Percentiles rank a stretch among this genome's conserved stretches.
Conservation (phyloP, 2,329 filamentous ascomycete species). For the Phoma herbarum region DNA sequence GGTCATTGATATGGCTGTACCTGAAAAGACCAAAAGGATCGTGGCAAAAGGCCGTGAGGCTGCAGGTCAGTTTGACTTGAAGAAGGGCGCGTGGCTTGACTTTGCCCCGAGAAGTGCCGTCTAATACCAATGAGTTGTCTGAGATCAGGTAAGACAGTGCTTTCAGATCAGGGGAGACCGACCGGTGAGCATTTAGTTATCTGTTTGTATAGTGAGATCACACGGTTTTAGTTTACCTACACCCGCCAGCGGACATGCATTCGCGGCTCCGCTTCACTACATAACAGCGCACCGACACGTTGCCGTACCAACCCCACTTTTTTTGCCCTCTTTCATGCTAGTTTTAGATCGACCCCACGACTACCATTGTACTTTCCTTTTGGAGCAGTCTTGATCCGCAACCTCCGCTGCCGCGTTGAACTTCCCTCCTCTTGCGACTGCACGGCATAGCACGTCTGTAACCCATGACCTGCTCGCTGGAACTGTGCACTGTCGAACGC, state of each 20-base stretch:
- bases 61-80: neutral
- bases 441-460: conserved; percentile 1
- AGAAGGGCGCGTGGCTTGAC: conserved; percentile 2
- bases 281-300: neutral
- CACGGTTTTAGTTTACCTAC: neutral
- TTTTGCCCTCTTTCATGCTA: neutral
- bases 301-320: neutral
- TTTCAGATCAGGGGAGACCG: neutral
- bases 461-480: conserved; percentile 1
- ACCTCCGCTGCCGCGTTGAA: neutral
- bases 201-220: neutral
- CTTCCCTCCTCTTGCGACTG: neutral
- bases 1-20: conserved; percentile 10
- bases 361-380: neutral
- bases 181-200: neutral
- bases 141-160: neutral
- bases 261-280: neutral
- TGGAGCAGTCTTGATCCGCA: neutral
- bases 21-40: neutral
- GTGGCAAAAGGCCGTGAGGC: conserved; percentile 1
- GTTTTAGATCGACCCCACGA: neutral
- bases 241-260: too few species aligned
- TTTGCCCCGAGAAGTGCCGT: neutral
- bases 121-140: neutral
- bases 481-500: conserved; percentile 1